Percentiles rank a stretch among this genome's conserved stretches.
Evolutionary conservation across 495 filamentous ascomycete species (phyloP).

Genomic region (Neurospora sp.): DNA sequence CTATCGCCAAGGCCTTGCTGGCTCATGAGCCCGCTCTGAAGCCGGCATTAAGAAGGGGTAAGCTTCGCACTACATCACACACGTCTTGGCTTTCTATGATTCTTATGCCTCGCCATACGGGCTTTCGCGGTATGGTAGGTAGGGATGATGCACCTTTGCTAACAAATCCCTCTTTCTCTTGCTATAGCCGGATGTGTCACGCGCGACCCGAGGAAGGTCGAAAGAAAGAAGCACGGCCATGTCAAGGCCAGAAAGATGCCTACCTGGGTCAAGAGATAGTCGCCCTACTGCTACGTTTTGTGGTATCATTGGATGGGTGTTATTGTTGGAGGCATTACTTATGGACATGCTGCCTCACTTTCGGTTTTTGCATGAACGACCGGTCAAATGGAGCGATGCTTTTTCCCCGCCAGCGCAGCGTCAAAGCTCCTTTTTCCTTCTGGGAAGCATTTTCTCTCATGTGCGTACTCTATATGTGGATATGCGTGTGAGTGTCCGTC

Average conservation of each 20-base stretch:
- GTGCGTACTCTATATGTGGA: not conserved
- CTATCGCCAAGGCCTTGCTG: constrained; percentile 77
- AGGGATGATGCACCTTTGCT: not conserved
- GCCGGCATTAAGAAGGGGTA: constrained; percentile 78
- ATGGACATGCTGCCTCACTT: not conserved
- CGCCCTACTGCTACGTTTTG: not conserved
- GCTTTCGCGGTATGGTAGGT: not conserved
- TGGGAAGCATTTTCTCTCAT: constrained; percentile 7
- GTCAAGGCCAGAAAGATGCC: constrained; percentile 97
- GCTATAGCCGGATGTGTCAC: constrained; percentile 77
- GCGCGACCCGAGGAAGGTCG: constrained; percentile 81
- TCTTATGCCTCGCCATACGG: not conserved
- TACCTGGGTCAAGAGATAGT: constrained; percentile 87
- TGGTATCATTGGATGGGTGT: not conserved
- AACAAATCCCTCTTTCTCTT: not conserved
- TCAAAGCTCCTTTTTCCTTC: not conserved
- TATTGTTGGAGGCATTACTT: not conserved
- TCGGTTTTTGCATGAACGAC: constrained; percentile 12
- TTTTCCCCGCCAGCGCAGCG: not conserved
- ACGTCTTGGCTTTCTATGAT: not conserved
- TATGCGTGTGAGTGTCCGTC: not conserved
- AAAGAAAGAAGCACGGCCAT: constrained; percentile 96
- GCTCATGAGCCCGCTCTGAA: constrained; percentile 88
- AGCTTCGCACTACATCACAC: constrained; percentile 23
- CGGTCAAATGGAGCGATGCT: constrained; percentile 1